A percentile compares a stretch with the other conserved stretches of the same genome.
Conservation (phyloP, 257 asterid genomes). For the Solanum bulbocastanum region DNA sequence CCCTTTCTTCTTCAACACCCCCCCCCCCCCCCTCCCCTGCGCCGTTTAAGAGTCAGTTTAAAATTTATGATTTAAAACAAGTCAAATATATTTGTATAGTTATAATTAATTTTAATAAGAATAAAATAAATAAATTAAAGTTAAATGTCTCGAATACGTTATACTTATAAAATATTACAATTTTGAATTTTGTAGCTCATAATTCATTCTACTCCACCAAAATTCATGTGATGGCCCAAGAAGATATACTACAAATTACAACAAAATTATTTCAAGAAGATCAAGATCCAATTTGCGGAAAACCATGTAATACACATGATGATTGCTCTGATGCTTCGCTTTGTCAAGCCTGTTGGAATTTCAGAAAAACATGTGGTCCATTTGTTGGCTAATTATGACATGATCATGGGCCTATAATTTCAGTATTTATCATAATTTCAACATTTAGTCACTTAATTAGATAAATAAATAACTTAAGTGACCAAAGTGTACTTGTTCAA, state of each 20-base stretch:
- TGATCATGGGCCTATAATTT: neutral
- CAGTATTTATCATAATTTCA: neutral
- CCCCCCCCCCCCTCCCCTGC: too few species aligned
- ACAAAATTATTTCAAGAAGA: neutral
- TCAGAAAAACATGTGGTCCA: neutral
- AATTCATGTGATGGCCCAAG: neutral
- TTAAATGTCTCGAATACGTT: neutral
- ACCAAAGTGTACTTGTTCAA: neutral
- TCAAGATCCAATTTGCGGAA: neutral
- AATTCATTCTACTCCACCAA: neutral
- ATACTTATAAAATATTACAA: neutral
- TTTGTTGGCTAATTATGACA: neutral
- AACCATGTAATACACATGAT: neutral
- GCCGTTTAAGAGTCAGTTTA: neutral
- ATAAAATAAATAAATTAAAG: neutral
- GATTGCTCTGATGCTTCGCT: neutral
- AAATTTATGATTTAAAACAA: neutral
- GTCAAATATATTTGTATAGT: neutral
- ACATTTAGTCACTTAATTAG: neutral
- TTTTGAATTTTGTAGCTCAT: neutral
- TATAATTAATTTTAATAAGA: rapidly evolving
- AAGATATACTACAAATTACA: neutral
- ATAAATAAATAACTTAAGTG: neutral
- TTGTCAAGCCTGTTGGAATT: neutral
- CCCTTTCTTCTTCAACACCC: neutral